phyloP scores from a whole-genome alignment of 2,329 filamentous ascomycete genomes.

The Elsinoe ampelina region DNA sequence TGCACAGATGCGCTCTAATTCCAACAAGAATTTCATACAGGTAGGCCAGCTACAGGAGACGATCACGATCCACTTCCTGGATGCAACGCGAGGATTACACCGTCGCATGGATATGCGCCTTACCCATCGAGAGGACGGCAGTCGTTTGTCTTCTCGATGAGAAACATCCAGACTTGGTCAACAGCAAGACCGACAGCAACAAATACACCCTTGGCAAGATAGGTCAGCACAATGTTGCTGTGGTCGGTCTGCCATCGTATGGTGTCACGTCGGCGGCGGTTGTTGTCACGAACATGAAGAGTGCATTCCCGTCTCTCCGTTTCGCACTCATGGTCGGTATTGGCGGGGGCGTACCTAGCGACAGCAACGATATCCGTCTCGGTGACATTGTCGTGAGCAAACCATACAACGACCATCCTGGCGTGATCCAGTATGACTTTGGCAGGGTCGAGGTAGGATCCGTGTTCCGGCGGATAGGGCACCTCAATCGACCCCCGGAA shows the following conservation, averaged over 20 bases:
- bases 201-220: conserved; percentile 16
- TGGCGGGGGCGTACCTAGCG: conserved; percentile 19
- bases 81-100: no score
- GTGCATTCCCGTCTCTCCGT: conserved; percentile 12
- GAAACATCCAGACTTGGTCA: conserved; percentile 9
- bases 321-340: conserved; percentile 22
- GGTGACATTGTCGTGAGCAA: conserved; percentile 23
- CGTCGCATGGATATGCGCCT: conserved; percentile 12
- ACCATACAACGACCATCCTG: conserved; percentile 16
- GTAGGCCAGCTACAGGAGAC: no score
- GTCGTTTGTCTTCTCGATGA: conserved; percentile 17
- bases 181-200: conserved; percentile 13
- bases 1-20: no score
- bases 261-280: conserved; percentile 16
- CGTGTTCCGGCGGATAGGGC: conserved; percentile 14
- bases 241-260: conserved; percentile 16
- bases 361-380: conserved; percentile 19
- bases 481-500: conserved; percentile 18
- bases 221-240: conserved; percentile 16
- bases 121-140: conserved; percentile 18
- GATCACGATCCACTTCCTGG: no score
- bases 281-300: conserved; percentile 16
- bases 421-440: conserved; percentile 24
- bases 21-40: no score
- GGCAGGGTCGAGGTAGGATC: conserved; percentile 16